Base-by-base conservation (phyloP, 148 eudicot genomes). In the Diospyros lotus region DNA sequence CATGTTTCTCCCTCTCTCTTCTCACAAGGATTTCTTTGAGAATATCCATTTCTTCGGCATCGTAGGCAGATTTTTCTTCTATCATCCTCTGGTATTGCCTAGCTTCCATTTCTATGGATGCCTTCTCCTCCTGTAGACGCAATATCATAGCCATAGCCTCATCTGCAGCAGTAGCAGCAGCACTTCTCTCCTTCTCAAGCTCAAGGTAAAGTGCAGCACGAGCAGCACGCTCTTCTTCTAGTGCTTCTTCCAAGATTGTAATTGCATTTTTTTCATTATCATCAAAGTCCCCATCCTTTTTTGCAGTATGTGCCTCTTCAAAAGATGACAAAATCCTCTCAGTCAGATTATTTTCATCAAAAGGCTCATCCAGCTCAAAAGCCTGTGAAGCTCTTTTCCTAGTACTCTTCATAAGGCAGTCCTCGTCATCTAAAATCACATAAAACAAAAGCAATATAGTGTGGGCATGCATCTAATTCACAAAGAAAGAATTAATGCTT, bases 61-160 rank as follows among this genome's bases (percentile, higher is more conserved):
- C 99, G 82, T 88, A 93, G 61, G 87, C 82, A 18, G 97, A 90
- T 71, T 93, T 95, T 68, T 95, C 97, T 84, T 95, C 99, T 66
- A 93, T 73, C 44, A 92, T 90, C 85, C 99, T 90, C 75, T 90
- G 94, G 81, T 89, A 92, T 69, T 95, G 99, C 9, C 93, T 90
- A 70, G 97, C 93, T 81, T 93, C 98, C 87, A 95, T 90, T 83
- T 89, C 97, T 54, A 92, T 75, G 43, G 96, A 85, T 73, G 94
- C 97, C 80, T 95, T 95, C 85, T 95, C 99, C 73, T 92, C 94
- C 76, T 92, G 96, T 15, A 93, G 78, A 17, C 94, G 94, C 50
- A 85, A 79, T 75, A 95, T 95, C 97, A 95, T 95, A 72, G 99
- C 87, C 98, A 95, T 95, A 51, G 99, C 97, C 82, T 95, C 99